phyloP scores from a whole-genome alignment of 2,329 filamentous ascomycete species.

The Aspergillus quadricinctus region DNA sequence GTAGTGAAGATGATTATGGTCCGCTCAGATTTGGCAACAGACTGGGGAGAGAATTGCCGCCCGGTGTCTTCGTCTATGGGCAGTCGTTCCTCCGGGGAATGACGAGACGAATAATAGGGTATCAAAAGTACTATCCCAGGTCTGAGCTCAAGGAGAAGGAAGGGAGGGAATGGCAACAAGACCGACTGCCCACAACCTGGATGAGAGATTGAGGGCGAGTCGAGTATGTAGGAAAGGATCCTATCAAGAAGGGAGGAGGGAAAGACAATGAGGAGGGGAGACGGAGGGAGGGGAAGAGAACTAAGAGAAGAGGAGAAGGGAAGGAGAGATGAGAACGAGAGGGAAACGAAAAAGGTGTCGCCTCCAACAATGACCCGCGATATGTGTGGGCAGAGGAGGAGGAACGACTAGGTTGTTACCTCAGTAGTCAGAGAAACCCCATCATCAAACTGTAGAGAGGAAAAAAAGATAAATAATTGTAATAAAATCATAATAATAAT shows the following conservation, averaged over 20 bases:
- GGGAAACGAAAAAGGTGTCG: slow-evolving; percentile 8
- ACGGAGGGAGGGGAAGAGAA: slow-evolving; percentile 11
- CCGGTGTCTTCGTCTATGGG: slow-evolving; percentile 20
- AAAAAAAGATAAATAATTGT: neutral
- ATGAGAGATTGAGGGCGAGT: slow-evolving; percentile 9
- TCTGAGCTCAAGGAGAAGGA: neutral
- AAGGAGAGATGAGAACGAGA: slow-evolving; percentile 8
- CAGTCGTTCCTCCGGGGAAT: slow-evolving; percentile 41
- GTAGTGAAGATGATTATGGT: slow-evolving; percentile 1
- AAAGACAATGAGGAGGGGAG: slow-evolving; percentile 10
- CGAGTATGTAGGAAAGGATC: slow-evolving; percentile 10
- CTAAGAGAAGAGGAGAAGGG: slow-evolving; percentile 8
- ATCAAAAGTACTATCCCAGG: slow-evolving; percentile 1
- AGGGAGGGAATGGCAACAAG: slow-evolving; percentile 12
- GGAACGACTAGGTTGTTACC: neutral
- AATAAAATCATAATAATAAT: neutral
- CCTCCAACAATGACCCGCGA: neutral
- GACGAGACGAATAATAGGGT: slow-evolving; percentile 18
- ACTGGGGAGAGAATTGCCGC: slow-evolving; percentile 15
- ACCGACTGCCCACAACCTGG: slow-evolving; percentile 22
- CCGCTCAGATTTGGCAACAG: neutral
- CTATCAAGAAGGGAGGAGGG: slow-evolving; percentile 11
- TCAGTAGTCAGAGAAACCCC: neutral
- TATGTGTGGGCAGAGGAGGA: neutral
- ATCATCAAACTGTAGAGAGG: neutral